These are phyloP conservation scores for Vitis hybrid DNA, from an alignment of 177 flowering plant genomes.

Conservation along the genomic window DNA sequence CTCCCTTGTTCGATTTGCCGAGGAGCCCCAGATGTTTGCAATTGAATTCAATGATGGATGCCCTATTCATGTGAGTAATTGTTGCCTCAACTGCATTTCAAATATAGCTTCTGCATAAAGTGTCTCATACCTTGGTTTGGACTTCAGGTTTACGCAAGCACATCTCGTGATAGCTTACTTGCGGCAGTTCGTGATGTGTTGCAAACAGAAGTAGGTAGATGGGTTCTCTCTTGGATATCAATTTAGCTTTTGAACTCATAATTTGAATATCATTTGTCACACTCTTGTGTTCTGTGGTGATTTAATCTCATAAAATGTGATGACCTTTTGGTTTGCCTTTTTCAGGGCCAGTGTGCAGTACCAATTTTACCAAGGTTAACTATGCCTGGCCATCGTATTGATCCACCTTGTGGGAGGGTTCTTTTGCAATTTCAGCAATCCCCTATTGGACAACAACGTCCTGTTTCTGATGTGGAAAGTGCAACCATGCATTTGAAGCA, in stretches of 20 bases:
- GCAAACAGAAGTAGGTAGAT: conserved; percentile 93
- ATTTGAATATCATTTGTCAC: neutral
- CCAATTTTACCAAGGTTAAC: conserved; percentile 91
- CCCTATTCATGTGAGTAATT: conserved; percentile 80
- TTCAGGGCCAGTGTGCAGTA: conserved; percentile 83
- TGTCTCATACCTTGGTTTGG: conserved; percentile 25
- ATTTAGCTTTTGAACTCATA: conserved; percentile 4
- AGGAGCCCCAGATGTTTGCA: conserved; percentile 99
- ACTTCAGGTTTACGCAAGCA: conserved; percentile 91
- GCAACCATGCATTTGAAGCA: conserved; percentile 92
- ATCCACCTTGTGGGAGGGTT: conserved; percentile 97
- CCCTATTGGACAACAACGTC: conserved; percentile 38
- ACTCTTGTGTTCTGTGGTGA: neutral
- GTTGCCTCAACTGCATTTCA: neutral
- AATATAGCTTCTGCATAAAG: neutral
- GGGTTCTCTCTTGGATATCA: conserved; percentile 26
- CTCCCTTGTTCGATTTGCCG: conserved; percentile 92
- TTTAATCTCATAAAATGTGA: neutral
- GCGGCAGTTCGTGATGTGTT: conserved; percentile 89
- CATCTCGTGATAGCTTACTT: conserved; percentile 93
- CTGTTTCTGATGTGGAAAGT: conserved; percentile 62
- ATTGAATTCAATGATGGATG: conserved; percentile 96
- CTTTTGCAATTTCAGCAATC: conserved; percentile 36
- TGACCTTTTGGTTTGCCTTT: conserved; percentile 5
- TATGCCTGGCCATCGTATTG: conserved; percentile 98